Evolutionary conservation across 1,284 basidiomycete genomes (phyloP), one percentile per base, ranked within the genome.

Genomic region (Ceratobasidium sp.): DNA sequence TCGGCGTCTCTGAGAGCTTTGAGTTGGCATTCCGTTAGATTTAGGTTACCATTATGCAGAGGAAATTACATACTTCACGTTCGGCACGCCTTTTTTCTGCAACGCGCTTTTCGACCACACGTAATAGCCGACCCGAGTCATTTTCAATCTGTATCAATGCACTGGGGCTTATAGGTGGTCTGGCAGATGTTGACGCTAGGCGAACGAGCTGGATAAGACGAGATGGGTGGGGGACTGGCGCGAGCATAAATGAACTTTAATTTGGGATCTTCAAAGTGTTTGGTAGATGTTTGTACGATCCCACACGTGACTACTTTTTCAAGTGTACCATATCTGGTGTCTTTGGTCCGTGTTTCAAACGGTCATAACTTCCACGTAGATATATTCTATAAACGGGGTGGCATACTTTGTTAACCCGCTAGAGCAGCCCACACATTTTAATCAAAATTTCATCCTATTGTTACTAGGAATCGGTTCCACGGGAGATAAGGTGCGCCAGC

Each of bases 41-140:
- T 47, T 15, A 22, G 10, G 10, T 7, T 45, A 47, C 25, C 25
- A 34, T 15, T n/a, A 42, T n/a, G n/a, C n/a, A n/a, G n/a, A n/a
- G n/a, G n/a, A 17, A 71, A 52, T 52, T 74, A 20, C 81, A 56
- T 79, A 82, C 80, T 72, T 79, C 75, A 55, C 73, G 73, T 6
- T 79, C 54, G 1, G 81, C 43, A 34, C 73, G 72, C 20, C 72
- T 71, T 65, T 78, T 68, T 27, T 75, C 73, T 34, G 75, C 71
- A 29, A 80, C 74, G 55, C 76, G 75, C 35, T 73, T 77, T 55
- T 75, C 71, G 10, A 81, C 77, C 22, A 80, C 77, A 0, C 72
- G 74, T 5, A 81, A 75, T 27, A 82, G 74, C 10, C 76, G 77
- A 20, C 73, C 72, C 31, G 78, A 75, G 32, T 78, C 77, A 13